Percentiles rank a stretch among this genome's conserved stretches.
Conservation (phyloP, 1,139 yeast species). For the Yamadazyma membranifaciens region DNA sequence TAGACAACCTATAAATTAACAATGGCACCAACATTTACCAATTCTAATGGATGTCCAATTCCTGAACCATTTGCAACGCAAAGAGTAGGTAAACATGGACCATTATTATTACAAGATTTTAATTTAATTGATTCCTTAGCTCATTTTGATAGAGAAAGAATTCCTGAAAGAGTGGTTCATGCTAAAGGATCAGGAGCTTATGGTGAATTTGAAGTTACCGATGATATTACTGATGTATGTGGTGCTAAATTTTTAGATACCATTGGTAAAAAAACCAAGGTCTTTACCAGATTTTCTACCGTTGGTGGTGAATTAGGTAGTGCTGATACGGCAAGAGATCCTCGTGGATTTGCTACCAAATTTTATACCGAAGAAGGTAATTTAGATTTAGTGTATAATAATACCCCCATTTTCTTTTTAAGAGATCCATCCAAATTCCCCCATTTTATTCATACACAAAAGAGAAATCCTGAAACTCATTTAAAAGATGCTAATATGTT, state of each 20-base stretch:
- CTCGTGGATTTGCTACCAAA: slow-evolving; percentile 83
- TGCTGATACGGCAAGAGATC: slow-evolving; percentile 86
- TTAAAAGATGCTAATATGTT: slow-evolving; percentile 74
- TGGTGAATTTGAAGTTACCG: slow-evolving; percentile 79
- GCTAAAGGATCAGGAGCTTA: slow-evolving; percentile 90
- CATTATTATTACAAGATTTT: slow-evolving; percentile 74
- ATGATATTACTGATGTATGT: slow-evolving; percentile 74
- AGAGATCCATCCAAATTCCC: slow-evolving; percentile 90
- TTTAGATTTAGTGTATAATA: slow-evolving; percentile 85
- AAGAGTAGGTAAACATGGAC: slow-evolving; percentile 72
- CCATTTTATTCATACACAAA: slow-evolving; percentile 82
- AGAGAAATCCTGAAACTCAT: slow-evolving; percentile 79
- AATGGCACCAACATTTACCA: slow-evolving; percentile 53
- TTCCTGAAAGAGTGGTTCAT: slow-evolving; percentile 88
- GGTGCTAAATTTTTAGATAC: slow-evolving; percentile 68
- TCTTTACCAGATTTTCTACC: slow-evolving; percentile 78
- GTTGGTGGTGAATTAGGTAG: slow-evolving; percentile 89
- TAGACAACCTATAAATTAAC: neutral
- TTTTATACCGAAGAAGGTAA: slow-evolving; percentile 87
- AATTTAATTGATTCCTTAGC: slow-evolving; percentile 75
- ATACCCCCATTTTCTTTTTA: slow-evolving; percentile 84
- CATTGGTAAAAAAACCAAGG: slow-evolving; percentile 73
- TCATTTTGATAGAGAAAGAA: slow-evolving; percentile 83
- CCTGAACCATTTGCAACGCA: slow-evolving; percentile 70
- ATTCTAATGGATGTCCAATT: slow-evolving; percentile 74